phyloP scores from a whole-genome alignment of 148 eudicot species.

The Limonium bicolor region DNA sequence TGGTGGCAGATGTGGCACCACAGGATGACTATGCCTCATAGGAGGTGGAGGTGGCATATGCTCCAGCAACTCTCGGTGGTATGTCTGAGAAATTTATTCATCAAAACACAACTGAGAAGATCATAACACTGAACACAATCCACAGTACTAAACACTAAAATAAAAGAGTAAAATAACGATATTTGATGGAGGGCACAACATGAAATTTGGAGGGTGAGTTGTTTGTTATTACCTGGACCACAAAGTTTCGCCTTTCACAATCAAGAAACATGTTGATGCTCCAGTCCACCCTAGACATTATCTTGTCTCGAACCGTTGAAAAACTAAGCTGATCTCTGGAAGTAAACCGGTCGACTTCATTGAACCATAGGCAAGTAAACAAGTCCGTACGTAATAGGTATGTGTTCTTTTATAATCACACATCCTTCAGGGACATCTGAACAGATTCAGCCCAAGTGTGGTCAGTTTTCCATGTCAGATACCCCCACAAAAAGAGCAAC shows the following conservation, averaged over 20 bases:
- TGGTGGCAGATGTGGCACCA: slow-evolving; percentile 10
- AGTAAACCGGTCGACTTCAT: slow-evolving; percentile 94
- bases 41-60: slow-evolving; percentile 44
- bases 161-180: neutral
- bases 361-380: slow-evolving; percentile 88
- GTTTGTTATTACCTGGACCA: slow-evolving; percentile 49
- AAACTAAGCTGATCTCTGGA: slow-evolving; percentile 93
- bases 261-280: slow-evolving; percentile 73
- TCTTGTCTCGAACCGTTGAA: slow-evolving; percentile 74
- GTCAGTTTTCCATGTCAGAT: neutral
- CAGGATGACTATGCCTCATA: too few species aligned
- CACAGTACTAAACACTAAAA: neutral
- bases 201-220: neutral
- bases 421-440: slow-evolving; percentile 98
- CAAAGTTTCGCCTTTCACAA: slow-evolving; percentile 93
- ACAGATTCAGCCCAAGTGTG: too few species aligned
- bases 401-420: slow-evolving; percentile 78
- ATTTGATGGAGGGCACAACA: neutral
- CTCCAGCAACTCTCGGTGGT: slow-evolving; percentile 67
- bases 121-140: neutral
- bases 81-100: slow-evolving; percentile 28
- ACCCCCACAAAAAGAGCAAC: neutral
- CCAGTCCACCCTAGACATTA: slow-evolving; percentile 65
- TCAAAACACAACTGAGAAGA: neutral
- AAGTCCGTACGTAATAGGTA: slow-evolving; percentile 77